Evolutionary conservation across 2,329 filamentous ascomycete species (phyloP).

Genomic region (Peltaster fructicola): DNA sequence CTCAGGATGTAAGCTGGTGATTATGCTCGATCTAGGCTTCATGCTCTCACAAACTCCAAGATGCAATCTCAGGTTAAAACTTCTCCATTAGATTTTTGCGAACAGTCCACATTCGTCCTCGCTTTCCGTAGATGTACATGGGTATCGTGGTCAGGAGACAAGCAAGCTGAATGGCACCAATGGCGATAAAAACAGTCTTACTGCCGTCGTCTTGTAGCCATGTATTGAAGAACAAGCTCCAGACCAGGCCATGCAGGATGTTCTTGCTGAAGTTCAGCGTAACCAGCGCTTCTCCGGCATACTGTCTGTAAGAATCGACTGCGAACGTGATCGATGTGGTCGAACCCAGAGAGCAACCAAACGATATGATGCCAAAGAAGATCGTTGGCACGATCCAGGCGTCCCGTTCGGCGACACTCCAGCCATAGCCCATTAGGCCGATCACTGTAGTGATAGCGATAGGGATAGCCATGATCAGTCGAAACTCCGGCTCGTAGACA

Average conservation of each 20-base stretch:
- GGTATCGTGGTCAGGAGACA: slow-evolving; percentile 61
- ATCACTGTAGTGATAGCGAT: slow-evolving; percentile 62
- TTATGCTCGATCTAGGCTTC: too few relatives aligned
- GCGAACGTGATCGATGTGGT: slow-evolving; percentile 89
- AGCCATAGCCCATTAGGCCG: slow-evolving; percentile 92
- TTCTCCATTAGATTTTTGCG: slow-evolving; percentile 74
- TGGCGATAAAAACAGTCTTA: slow-evolving; percentile 60
- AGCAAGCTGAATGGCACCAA: slow-evolving; percentile 72
- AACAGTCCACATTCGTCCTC: slow-evolving; percentile 86
- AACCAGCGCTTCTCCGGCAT: slow-evolving; percentile 83
- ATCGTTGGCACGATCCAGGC: slow-evolving; percentile 82
- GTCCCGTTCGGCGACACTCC: slow-evolving; percentile 60
- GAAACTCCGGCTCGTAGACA: slow-evolving; percentile 86
- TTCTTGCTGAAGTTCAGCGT: slow-evolving; percentile 94
- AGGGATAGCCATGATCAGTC: slow-evolving; percentile 71
- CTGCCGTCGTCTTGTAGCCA: slow-evolving; percentile 66
- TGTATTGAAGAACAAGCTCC: slow-evolving; percentile 68
- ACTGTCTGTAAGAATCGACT: slow-evolving; percentile 83
- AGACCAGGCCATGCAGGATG: slow-evolving; percentile 75
- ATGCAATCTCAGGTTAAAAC: slow-evolving; percentile 25
- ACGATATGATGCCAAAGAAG: slow-evolving; percentile 83
- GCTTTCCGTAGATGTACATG: slow-evolving; percentile 88
- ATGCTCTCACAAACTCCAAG: too few relatives aligned
- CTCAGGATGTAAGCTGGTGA: too few relatives aligned
- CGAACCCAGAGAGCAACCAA: slow-evolving; percentile 76